phyloP scores from a whole-genome alignment of 495 filamentous ascomycete genomes.

The Podospora pseudopauciseta region DNA sequence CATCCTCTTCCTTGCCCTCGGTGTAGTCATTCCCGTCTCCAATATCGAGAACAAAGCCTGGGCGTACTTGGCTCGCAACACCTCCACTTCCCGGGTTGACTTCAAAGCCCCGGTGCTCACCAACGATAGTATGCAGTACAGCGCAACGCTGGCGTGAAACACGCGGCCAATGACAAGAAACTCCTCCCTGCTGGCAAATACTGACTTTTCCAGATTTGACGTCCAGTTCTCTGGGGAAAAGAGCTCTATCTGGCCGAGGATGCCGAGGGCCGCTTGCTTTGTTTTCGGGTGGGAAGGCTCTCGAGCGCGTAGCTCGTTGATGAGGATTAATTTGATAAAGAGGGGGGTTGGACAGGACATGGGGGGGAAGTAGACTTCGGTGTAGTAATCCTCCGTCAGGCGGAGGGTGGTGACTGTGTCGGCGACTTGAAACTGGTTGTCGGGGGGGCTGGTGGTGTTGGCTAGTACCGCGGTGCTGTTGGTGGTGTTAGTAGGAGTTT shows the following conservation, averaged over 20 bases:
- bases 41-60: slow-evolving; percentile 19
- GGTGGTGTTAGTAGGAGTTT: neutral
- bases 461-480: slow-evolving; percentile 27
- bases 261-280: slow-evolving; percentile 13
- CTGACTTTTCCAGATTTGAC: slow-evolving; percentile 13
- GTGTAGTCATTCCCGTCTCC: slow-evolving; percentile 17
- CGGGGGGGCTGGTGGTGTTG: slow-evolving; percentile 34
- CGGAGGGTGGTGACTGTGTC: slow-evolving; percentile 18
- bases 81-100: neutral
- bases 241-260: slow-evolving; percentile 22
- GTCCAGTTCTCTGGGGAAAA: slow-evolving; percentile 30
- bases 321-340: slow-evolving; percentile 26
- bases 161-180: slow-evolving; percentile 26
- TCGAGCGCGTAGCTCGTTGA: slow-evolving; percentile 28
- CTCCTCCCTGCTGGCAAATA: slow-evolving; percentile 16
- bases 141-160: slow-evolving; percentile 27
- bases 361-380: slow-evolving; percentile 20
- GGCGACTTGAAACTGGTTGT: slow-evolving; percentile 22
- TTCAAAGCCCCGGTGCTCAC: slow-evolving; percentile 17
- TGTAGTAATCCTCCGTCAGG: slow-evolving; percentile 20
- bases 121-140: slow-evolving; percentile 37
- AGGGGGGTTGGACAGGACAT: slow-evolving; percentile 21
- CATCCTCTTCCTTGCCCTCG: slow-evolving; percentile 11
- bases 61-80: slow-evolving; percentile 7
- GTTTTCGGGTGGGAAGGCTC: slow-evolving; percentile 3